Conservation (phyloP, 2,329 filamentous ascomycete genomes). For the Penicillium occitanis region DNA sequence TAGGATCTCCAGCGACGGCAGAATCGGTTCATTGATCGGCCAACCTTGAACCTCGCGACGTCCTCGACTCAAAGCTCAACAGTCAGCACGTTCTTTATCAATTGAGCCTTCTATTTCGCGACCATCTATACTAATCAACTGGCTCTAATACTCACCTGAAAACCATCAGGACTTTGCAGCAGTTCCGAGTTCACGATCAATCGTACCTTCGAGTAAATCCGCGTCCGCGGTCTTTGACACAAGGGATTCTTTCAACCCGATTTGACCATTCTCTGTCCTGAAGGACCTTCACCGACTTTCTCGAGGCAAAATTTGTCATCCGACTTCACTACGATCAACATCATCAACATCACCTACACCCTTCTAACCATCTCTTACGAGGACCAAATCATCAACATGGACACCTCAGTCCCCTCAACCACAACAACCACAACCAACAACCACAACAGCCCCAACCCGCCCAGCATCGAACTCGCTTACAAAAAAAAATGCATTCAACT, state of each 20-base stretch:
- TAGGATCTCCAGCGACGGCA: background rate
- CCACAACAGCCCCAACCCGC: slow-evolving; percentile 58
- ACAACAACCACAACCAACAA: slow-evolving; percentile 8
- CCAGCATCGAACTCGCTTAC: slow-evolving; percentile 93
- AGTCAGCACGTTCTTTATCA: background rate
- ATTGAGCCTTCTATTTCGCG: background rate
- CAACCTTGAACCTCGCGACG: background rate
- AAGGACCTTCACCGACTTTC: background rate
- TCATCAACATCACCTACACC: background rate
- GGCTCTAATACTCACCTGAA: too few relatives aligned
- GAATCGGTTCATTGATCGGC: background rate
- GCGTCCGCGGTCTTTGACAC: background rate
- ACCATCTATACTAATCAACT: background rate
- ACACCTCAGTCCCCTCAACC: slow-evolving; percentile 12
- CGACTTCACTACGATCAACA: background rate
- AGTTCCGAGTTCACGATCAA: too few relatives aligned
- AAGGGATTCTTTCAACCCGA: background rate
- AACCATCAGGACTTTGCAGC: too few relatives aligned
- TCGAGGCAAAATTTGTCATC: too few relatives aligned
- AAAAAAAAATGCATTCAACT: slow-evolving; percentile 95
- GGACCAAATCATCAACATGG: slow-evolving; percentile 10
- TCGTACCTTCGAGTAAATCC: background rate
- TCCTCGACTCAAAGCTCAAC: background rate
- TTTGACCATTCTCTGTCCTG: background rate
- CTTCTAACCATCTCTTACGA: background rate